A percentile compares a stretch with the other conserved stretches of the same genome.
These are phyloP conservation scores for Canariomyces notabilis DNA, from an alignment of 2,329 filamentous ascomycete species.

Conservation along the genomic window DNA sequence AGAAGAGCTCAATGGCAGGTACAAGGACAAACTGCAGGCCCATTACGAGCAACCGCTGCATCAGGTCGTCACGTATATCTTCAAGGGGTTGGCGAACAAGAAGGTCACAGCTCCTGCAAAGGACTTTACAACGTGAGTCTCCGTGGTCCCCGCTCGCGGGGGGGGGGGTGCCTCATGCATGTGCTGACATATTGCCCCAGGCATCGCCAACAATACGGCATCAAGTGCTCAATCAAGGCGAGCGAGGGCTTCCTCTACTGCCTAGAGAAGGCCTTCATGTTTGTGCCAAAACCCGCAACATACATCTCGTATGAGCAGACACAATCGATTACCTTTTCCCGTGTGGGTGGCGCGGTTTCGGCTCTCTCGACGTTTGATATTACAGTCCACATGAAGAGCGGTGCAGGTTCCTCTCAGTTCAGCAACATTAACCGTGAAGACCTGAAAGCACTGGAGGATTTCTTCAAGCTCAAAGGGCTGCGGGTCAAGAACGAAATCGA, in stretches of 20 bases:
- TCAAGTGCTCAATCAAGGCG: conserved; percentile 99
- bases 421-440: conserved; percentile 99
- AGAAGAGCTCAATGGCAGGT: conserved; percentile 74
- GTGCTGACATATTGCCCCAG: conserved; percentile 33
- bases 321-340: conserved; percentile 86
- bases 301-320: conserved; percentile 96
- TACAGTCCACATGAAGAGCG: conserved; percentile 82
- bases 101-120: conserved; percentile 91
- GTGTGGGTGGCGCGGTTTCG: conserved; percentile 88
- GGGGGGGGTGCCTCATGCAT: not conserved
- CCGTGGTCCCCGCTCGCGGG: conserved; percentile 21
- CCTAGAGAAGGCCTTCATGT: conserved; percentile 97
- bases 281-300: conserved; percentile 95
- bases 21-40: conserved; percentile 80
- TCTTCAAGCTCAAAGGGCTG: conserved; percentile 93
- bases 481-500: conserved; percentile 99
- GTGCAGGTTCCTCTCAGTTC: conserved; percentile 87
- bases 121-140: conserved; percentile 72
- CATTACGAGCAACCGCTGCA: conserved; percentile 94
- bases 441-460: conserved; percentile 90
- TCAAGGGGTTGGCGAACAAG: conserved; percentile 89
- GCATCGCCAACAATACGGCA: conserved; percentile 87
- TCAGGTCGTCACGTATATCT: conserved; percentile 90
- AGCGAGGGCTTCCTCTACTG: conserved; percentile 97
- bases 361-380: conserved; percentile 97